Evolutionary conservation across 306 rosid species (phyloP), one percentile per base, ranked within the genome.

Genomic region (Vicia sativa): DNA sequence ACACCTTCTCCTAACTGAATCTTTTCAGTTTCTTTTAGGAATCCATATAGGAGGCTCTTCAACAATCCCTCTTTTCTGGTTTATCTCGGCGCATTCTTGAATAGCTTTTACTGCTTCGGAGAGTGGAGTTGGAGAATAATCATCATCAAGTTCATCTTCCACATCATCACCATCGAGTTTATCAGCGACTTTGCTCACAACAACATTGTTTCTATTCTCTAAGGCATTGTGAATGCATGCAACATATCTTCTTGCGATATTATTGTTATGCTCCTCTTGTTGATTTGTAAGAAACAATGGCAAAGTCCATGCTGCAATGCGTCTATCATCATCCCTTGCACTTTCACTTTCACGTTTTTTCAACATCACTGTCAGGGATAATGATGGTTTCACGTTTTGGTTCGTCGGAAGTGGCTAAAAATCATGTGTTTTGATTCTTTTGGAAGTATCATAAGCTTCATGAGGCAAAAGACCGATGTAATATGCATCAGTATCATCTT

Each of bases 51-150:
- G 64, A 1, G 73, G 60, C 2, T 41, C 72, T 10, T 16, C 49
- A 38, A 38, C 0, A 11, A 3, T 11, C 4, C 12, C 56, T n/a
- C 7, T 41, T 50, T 3, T 25, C 4, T 0, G 13, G n/a, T 28
- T 60, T 53, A 59, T 80, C 21, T 1, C 25, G 8, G 21, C 15
- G 12, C 48, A 49, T 5, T 61, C 86, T 60, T 62, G 80, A 52
- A 88, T 73, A 18, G 73, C 79, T 73, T 79, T 82, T 80, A 82
- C 16, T 1, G 96, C 89, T 35, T 71, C 67, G 11, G 88, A 67
- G 68, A 90, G 88, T 26, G 97, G 96, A 57, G 90, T 84, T 11
- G 87, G 65, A 74, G 77, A 77, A 45, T 77, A 85, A 46, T 80
- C 76, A 5, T 65, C n/a, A 25, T 25, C n/a, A n/a, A n/a, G n/a